These are phyloP conservation scores for Monotropa hypopitys DNA, from an alignment of 179 eudicot genomes.

Conservation along the genomic window DNA sequence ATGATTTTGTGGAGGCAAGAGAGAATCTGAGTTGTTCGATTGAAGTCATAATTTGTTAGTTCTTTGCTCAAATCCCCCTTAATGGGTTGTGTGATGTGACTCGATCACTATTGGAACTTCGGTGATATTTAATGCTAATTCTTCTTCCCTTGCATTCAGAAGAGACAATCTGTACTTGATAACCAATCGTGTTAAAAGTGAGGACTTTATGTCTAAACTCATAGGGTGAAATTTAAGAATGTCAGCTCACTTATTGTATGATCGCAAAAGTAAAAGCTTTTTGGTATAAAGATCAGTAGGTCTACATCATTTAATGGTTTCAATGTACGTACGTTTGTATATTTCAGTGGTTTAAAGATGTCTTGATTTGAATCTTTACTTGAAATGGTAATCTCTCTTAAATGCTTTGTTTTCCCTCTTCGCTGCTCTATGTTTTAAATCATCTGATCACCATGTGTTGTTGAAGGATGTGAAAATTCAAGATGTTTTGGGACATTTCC, in stretches of 20 bases:
- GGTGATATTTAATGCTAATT: background rate
- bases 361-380: background rate
- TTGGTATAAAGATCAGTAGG: background rate
- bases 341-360: background rate
- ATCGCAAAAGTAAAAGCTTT: background rate
- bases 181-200: background rate
- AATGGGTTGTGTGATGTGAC: background rate
- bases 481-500: conserved; percentile 81
- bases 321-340: background rate
- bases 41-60: background rate
- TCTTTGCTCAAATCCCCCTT: background rate
- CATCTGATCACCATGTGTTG: conserved; percentile 4
- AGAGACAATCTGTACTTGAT: background rate
- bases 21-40: background rate
- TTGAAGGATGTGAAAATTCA: conserved; percentile 86
- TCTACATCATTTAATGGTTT: background rate
- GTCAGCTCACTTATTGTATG: background rate
- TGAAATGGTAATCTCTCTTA: background rate
- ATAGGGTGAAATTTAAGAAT: background rate
- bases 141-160: background rate
- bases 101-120: background rate
- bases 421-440: background rate
- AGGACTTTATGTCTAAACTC: background rate
- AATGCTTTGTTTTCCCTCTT: background rate
- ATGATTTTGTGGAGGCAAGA: background rate